Base-by-base conservation (phyloP, 1,139 yeast genomes). In the Blastobotrys ciferrii region DNA sequence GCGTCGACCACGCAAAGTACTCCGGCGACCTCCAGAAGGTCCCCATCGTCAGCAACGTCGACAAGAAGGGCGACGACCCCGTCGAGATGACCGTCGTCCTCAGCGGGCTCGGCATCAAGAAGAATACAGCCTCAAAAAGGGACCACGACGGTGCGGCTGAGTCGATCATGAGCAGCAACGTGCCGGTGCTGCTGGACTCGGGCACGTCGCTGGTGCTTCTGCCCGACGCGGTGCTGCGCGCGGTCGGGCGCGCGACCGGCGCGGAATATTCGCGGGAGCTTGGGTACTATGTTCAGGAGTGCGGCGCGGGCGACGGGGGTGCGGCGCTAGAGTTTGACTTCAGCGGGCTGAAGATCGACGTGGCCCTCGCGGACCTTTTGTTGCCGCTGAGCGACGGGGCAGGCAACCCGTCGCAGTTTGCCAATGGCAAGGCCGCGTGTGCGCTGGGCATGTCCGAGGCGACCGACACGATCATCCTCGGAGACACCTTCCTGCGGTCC, bases 401-500 rank as follows among this genome's bases (percentile, higher is more conserved):
- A 9, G 60, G 60, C 13, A 48, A 48, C 25, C 43, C 46, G 3
- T 58, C 58, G 7, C 42, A 46, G 6, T 55, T 56, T 28, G 28
- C 20, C 14, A 49, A 58, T 32, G 66, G 66, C 36, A 42, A 51
- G 14, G 45, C 47, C 2, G 60, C 58, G 12, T 64, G 69, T 47
- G 66, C 64, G 1, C 53, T 63, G 33, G 50, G 95, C 86, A 37
- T 87, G 78, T 58, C 38, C 11, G 35, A 32, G 35, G 20, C 43
- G 7, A 3, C 31, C 2, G 38, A 31, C 13, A 15, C 13, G 2
- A 19, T 17, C 17, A n/a, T 42, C 7, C 62, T 86, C n/a, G 96
- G 96, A 40, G 95, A 85, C 64, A 76, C 81, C 32, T 80, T 87
- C 65, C 69, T 87, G 58, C 75, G 87, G 51, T 72, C 77, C 46